These are phyloP conservation scores for Daldinia decipiens DNA, from an alignment of 495 filamentous ascomycete genomes.

Conservation along the genomic window DNA sequence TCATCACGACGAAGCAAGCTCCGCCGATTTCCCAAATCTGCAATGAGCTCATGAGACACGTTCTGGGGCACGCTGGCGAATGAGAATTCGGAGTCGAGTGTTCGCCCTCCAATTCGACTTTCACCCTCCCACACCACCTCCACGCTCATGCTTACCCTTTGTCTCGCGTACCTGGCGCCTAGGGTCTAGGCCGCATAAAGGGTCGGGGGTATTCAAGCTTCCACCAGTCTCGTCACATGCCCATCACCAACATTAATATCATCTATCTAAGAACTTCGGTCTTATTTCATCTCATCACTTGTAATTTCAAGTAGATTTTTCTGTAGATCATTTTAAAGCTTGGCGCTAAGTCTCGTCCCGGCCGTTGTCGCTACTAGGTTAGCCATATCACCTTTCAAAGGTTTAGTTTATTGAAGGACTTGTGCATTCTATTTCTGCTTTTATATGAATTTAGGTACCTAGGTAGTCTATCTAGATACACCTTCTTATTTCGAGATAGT, in stretches of 20 bases:
- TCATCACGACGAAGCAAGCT: constrained; percentile 27
- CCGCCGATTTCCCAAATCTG: constrained; percentile 40
- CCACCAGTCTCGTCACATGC: constrained; percentile 36
- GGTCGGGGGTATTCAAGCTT: constrained; percentile 32
- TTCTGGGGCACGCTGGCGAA: constrained; percentile 26
- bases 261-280: constrained; percentile 17
- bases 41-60: constrained; percentile 31
- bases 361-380: neutral
- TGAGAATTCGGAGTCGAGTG: constrained; percentile 24
- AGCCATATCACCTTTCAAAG: constrained; percentile 3
- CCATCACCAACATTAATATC: constrained; percentile 27
- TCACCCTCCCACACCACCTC: constrained; percentile 35
- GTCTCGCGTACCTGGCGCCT: constrained; percentile 46
- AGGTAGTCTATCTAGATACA: neutral
- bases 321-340: neutral
- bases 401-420: neutral
- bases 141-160: constrained; percentile 37
- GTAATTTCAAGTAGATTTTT: neutral
- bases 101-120: constrained; percentile 30
- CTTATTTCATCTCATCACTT: constrained; percentile 14
- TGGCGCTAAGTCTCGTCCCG: constrained; percentile 1
- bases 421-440: neutral
- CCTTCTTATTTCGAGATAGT: constrained; percentile 5
- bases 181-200: constrained; percentile 42
- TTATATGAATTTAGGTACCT: neutral